A percentile compares a stretch with the other conserved stretches of the same genome.
These are phyloP conservation scores for Botryotinia convoluta DNA, from an alignment of 2,329 filamentous ascomycete genomes.

Conservation along the genomic window DNA sequence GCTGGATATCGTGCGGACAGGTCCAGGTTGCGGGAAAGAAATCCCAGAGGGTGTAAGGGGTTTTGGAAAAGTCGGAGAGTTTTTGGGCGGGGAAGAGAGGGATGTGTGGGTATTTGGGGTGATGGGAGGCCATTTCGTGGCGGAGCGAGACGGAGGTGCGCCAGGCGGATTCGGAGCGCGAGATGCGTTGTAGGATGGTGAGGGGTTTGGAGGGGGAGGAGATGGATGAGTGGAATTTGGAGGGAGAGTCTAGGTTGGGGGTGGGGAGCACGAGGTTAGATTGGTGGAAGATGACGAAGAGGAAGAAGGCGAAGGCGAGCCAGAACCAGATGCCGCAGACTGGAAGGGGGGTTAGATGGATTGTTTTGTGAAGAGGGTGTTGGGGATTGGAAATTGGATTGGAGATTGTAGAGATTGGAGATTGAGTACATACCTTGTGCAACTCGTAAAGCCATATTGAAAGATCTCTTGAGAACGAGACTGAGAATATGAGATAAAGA, in stretches of 20 bases:
- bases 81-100: slow-evolving; percentile 33
- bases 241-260: not conserved
- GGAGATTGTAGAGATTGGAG: not conserved
- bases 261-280: slow-evolving; percentile 17
- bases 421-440: slow-evolving; percentile 26
- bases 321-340: slow-evolving; percentile 35
- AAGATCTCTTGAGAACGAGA: not conserved
- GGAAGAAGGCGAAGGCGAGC: slow-evolving; percentile 32
- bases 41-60: slow-evolving; percentile 43
- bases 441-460: slow-evolving; percentile 32
- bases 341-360: slow-evolving; percentile 12
- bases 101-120: slow-evolving; percentile 28
- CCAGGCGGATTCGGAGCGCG: slow-evolving; percentile 32
- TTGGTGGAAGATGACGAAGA: slow-evolving; percentile 30
- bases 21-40: slow-evolving; percentile 42
- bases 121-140: slow-evolving; percentile 29
- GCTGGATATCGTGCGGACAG: slow-evolving; percentile 44
- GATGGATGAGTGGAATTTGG: not conserved
- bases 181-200: slow-evolving; percentile 29
- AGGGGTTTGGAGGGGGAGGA: slow-evolving; percentile 13
- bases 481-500: not conserved
- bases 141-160: slow-evolving; percentile 28
- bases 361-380: not conserved
- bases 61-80: slow-evolving; percentile 27
- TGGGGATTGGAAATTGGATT: not conserved